Conservation (phyloP, 148 eudicot genomes). For the Dysphania ambrosioides region DNA sequence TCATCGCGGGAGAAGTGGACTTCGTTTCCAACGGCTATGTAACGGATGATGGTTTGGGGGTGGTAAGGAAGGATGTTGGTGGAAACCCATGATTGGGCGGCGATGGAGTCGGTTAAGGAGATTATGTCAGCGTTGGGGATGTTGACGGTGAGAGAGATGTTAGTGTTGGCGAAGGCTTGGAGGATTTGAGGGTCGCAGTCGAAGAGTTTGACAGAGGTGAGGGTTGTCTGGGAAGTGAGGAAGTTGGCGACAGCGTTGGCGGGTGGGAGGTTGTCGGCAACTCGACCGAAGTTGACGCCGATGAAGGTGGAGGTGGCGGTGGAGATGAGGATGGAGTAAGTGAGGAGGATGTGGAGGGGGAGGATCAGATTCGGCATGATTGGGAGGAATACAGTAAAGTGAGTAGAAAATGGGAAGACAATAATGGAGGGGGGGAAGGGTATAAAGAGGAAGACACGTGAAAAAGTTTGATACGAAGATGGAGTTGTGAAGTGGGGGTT, state of each 20-base stretch:
- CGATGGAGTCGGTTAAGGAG: conserved; percentile 29
- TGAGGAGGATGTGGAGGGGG: not conserved
- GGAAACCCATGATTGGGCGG: conserved; percentile 52
- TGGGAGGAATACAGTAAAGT: not conserved
- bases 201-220: conserved; percentile 53
- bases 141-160: conserved; percentile 45
- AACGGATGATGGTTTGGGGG: conserved; percentile 43
- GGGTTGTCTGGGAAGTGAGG: conserved; percentile 50
- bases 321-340: conserved; percentile 5
- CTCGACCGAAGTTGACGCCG: conserved; percentile 73
- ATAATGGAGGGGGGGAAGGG: not conserved
- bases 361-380: conserved; percentile 13
- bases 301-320: conserved; percentile 24
- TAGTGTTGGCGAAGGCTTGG: conserved; percentile 50
- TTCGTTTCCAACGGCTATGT: conserved; percentile 68
- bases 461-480: conserved; percentile 10
- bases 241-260: conserved; percentile 54
- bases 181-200: conserved; percentile 57
- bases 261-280: conserved; percentile 70
- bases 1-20: conserved; percentile 46
- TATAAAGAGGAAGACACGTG: conserved; percentile 18
- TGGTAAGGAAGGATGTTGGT: conserved; percentile 38
- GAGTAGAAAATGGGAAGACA: not conserved
- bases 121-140: conserved; percentile 53
- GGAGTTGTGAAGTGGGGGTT: too few species aligned